Evolutionary conservation across 208 protist genomes (phyloP), one percentile per base, ranked within the genome.

Genomic region (Leishmania arabica): DNA sequence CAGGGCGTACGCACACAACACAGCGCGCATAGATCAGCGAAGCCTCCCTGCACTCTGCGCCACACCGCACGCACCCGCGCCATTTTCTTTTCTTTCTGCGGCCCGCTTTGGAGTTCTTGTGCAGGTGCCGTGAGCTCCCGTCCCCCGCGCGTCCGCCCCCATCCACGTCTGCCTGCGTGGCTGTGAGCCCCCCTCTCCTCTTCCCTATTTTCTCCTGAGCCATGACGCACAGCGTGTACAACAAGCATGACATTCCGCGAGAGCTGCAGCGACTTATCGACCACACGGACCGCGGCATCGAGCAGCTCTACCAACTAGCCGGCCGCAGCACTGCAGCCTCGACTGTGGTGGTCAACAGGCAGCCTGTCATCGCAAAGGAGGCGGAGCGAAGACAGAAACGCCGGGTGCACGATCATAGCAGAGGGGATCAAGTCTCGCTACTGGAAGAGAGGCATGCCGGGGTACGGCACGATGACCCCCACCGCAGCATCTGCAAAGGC

Each of bases 221-320:
- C 17, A 80, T 81, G 77, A n/a, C 70, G 21, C 71, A 74, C 11
- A 70, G 15, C 5, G n/a, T 51, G 31, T 86, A 86, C 82, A 82
- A 80, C 78, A 49, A 40, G 49, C 69, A 47, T 11, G 82, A 86
- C 76, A 84, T 89, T n/a, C 85, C 85, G 37, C 70, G 82, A 17
- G 82, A 86, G 75, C 79, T 89, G 65, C 81, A 77, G 54, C 77
- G 79, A n/a, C 86, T 95, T 5, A 92, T 95, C 70, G 86, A 92
- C 54, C 82, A 87, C 84, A 97, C 93, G 3, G 91, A 92, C 51
- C 82, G 84, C 58, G 92, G 90, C 9, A 91, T 97, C 62, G 81
- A 90, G 79, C 85, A 86, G 69, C 88, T 97, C 47, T 97, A 97
- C 62, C 83, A 79, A 27, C 75, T 86, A 17, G 78, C 84, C 17